Conservation (phyloP, 768 basidiomycete genomes). For the Sutorius australiensis region DNA sequence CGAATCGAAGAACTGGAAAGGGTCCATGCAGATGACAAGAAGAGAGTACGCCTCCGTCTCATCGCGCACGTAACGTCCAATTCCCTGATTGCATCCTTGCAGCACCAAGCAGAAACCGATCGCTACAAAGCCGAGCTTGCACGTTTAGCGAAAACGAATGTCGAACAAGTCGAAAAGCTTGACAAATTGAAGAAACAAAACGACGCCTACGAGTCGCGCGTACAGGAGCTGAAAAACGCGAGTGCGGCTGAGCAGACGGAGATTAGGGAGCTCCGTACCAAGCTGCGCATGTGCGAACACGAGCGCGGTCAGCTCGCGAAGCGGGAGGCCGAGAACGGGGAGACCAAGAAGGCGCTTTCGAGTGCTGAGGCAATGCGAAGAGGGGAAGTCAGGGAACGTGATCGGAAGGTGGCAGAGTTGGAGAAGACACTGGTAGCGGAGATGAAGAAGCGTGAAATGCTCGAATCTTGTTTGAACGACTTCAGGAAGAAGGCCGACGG, state of each 20-base stretch:
- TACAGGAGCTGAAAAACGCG: slow-evolving; percentile 58
- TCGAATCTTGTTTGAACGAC: slow-evolving; percentile 45
- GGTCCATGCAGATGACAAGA: slow-evolving; percentile 64
- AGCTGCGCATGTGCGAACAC: slow-evolving; percentile 55
- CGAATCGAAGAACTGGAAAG: slow-evolving; percentile 64
- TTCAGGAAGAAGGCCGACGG: slow-evolving; percentile 39
- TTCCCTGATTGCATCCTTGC: neutral
- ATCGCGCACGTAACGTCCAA: neutral
- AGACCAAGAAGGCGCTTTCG: slow-evolving; percentile 49
- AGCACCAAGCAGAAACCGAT: slow-evolving; percentile 65
- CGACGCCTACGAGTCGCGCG: slow-evolving; percentile 50
- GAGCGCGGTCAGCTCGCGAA: slow-evolving; percentile 48
- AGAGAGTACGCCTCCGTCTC: slow-evolving; percentile 40
- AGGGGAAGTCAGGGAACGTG: slow-evolving; percentile 54
- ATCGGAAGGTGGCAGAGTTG: slow-evolving; percentile 51
- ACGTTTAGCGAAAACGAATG: slow-evolving; percentile 41
- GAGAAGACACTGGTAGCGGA: slow-evolving; percentile 50
- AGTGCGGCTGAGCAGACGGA: slow-evolving; percentile 51
- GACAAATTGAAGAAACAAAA: slow-evolving; percentile 66
- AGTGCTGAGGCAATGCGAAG: slow-evolving; percentile 46
- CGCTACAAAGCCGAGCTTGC: slow-evolving; percentile 54
- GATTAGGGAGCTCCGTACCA: slow-evolving; percentile 57
- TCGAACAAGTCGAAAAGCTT: slow-evolving; percentile 49
- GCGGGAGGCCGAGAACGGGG: slow-evolving; percentile 50
- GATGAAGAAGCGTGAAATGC: slow-evolving; percentile 45